Evolutionary conservation across 352 stramenopile genomes (phyloP).

Genomic region (Thraustochytrium striatum): DNA sequence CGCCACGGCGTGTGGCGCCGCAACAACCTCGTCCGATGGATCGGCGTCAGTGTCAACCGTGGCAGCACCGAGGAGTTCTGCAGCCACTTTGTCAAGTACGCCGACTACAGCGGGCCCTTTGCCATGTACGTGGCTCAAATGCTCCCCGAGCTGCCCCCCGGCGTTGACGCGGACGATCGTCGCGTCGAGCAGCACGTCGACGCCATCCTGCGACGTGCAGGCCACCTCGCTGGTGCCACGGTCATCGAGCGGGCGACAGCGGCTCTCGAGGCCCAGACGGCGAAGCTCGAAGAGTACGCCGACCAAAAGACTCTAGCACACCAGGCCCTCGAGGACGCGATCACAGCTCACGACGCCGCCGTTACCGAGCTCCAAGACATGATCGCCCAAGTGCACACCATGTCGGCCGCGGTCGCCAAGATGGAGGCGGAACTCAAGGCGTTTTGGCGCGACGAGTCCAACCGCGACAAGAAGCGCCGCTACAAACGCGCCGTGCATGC

Average conservation of each 20-base stretch:
- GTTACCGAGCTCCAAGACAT: background rate
- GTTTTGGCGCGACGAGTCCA: background rate
- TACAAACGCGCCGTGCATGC: conserved; percentile 15
- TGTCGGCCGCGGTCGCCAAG: background rate
- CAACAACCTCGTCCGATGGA: conserved; percentile 13
- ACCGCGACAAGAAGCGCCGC: background rate
- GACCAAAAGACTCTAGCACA: too few species aligned
- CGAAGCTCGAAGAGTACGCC: background rate
- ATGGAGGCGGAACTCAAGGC: background rate
- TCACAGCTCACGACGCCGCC: background rate
- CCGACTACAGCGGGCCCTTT: conserved; percentile 26
- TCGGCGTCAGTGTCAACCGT: conserved; percentile 37
- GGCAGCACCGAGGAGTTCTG: conserved; percentile 44
- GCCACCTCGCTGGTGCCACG: background rate
- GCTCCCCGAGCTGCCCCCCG: conserved; percentile 34
- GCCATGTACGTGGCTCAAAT: conserved; percentile 30
- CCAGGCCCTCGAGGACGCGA: background rate
- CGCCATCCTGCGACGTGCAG: conserved; percentile 29
- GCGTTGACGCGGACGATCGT: conserved; percentile 37
- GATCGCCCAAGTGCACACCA: background rate
- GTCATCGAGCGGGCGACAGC: background rate
- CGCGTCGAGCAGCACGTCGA: conserved; percentile 46
- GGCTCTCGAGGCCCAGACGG: background rate
- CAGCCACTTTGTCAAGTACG: conserved; percentile 6
- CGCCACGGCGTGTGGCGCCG: conserved; percentile 19